These are phyloP conservation scores for Pseudocercospora crystallina DNA, from an alignment of 2,329 filamentous ascomycete genomes.

Conservation along the genomic window DNA sequence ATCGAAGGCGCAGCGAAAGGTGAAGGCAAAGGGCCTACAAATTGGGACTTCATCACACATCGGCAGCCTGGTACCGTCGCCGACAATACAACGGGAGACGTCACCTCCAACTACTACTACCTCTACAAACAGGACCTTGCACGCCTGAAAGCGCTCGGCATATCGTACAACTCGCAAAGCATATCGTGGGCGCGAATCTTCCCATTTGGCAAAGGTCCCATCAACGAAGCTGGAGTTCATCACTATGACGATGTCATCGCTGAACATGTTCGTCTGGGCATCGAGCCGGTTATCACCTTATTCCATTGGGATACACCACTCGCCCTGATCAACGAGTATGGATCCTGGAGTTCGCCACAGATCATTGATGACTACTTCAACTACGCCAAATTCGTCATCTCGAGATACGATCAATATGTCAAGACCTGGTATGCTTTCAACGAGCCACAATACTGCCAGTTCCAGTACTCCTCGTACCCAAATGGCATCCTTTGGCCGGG, in stretches of 20 bases:
- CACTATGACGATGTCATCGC: constrained; percentile 53
- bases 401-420: constrained; percentile 41
- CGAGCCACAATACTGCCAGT: constrained; percentile 33
- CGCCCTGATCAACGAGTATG: constrained; percentile 40
- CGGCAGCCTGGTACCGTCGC: constrained; percentile 36
- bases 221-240: constrained; percentile 48
- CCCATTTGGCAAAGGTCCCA: constrained; percentile 48
- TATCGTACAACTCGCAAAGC: constrained; percentile 42
- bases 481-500: constrained; percentile 46
- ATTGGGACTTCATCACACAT: constrained; percentile 30
- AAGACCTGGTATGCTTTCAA: constrained; percentile 43
- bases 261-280: constrained; percentile 41
- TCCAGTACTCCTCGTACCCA: constrained; percentile 42
- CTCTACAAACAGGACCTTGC: constrained; percentile 19
- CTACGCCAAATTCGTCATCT: constrained; percentile 41
- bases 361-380: constrained; percentile 41
- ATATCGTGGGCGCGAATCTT: constrained; percentile 52
- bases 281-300: constrained; percentile 48
- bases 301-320: constrained; percentile 41
- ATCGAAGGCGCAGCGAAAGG: constrained; percentile 34
- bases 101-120: constrained; percentile 9
- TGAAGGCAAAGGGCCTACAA: constrained; percentile 33
- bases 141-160: constrained; percentile 41
- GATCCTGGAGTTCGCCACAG: constrained; percentile 40
- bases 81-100: constrained; percentile 33